These are phyloP conservation scores for Nicotiana noctiflora DNA, from an alignment of 257 asterid species.

Conservation along the genomic window DNA sequence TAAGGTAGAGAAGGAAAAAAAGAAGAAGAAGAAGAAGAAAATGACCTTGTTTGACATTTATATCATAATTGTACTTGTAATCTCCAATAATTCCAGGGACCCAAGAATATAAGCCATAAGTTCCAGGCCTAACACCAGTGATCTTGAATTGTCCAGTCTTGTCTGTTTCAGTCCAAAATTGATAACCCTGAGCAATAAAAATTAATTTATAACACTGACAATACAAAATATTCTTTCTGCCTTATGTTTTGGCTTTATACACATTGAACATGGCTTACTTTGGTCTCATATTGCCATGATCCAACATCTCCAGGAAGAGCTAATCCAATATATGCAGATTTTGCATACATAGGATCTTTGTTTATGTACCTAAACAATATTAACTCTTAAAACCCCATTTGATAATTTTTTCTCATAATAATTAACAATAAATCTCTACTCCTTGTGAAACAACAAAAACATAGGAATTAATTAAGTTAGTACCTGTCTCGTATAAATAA, in stretches of 20 bases:
- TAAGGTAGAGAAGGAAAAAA: neutral
- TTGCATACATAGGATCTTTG: constrained; percentile 18
- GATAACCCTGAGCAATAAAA: constrained; percentile 5
- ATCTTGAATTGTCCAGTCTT: constrained; percentile 12
- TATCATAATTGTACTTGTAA: neutral
- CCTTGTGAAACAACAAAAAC: neutral
- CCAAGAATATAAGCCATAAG: constrained; percentile 16
- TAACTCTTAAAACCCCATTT: neutral
- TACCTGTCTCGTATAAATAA: constrained; percentile 49
- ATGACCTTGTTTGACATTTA: constrained; percentile 11
- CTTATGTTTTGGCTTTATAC: too few species aligned
- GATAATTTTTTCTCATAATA: neutral
- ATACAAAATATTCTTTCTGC: too few species aligned
- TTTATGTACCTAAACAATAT: constrained; percentile 26
- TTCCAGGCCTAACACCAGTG: constrained; percentile 6
- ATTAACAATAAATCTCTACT: neutral
- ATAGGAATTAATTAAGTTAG: neutral
- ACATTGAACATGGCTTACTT: constrained; percentile 25
- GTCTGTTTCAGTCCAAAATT: constrained; percentile 15
- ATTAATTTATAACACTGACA: too few species aligned
- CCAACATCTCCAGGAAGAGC: constrained; percentile 48
- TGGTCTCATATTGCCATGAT: constrained; percentile 71
- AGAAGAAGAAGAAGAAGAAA: neutral
- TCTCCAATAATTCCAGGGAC: constrained; percentile 15
- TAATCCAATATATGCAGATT: constrained; percentile 54